Base-by-base conservation (phyloP, 139 green algal genomes). In the Closterium sp. region DNA sequence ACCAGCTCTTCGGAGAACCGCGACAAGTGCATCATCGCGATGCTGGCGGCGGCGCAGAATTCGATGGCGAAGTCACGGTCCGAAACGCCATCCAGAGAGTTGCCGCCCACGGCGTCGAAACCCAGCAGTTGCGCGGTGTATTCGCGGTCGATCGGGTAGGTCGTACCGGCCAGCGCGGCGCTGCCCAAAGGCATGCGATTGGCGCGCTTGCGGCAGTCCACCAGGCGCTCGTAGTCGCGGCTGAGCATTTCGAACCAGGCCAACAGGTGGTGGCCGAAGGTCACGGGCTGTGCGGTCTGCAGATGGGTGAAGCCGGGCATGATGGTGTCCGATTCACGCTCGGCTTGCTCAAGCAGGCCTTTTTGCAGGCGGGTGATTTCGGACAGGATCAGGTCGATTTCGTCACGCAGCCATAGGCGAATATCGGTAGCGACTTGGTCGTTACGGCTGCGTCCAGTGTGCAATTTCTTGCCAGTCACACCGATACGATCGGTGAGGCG, bases 381-480 rank as follows among this genome's bases (percentile, higher is more conserved):
- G 23, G 96, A 94, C 91, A 99, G 91, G 32, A 98, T 95, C 19
- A 94, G 87, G 34, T 96, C 81, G 91, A 99, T 88, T 91, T 97
- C 88, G 19, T 92, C 90, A 21, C 96, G 95, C 35, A 99, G 94
- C 97, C 97, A 99, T 86, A 99, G 95, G 23, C 98, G 96, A 16
- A 97, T 98, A 95, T 99, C 98, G 12, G 98, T 99, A 9, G 96
- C 97, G 4, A 99, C 97, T 95, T 99, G 98, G 93, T 99, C 98
- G 93, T 99, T 99, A 34, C 98, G 95, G 55, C 92, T 97, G 64
- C 98, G 95, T 4, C 97, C 98, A 1, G 98, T 99, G 94, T 99
- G 98, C 91, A 99, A 97, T 96, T 99, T 99, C 84, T 97, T 97
- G 69, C n/a, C 92, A 5, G 92, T 88, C 86, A 90, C 90, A 10